Conservation (phyloP, 345 rosid genomes). For the Populus euphratica region DNA sequence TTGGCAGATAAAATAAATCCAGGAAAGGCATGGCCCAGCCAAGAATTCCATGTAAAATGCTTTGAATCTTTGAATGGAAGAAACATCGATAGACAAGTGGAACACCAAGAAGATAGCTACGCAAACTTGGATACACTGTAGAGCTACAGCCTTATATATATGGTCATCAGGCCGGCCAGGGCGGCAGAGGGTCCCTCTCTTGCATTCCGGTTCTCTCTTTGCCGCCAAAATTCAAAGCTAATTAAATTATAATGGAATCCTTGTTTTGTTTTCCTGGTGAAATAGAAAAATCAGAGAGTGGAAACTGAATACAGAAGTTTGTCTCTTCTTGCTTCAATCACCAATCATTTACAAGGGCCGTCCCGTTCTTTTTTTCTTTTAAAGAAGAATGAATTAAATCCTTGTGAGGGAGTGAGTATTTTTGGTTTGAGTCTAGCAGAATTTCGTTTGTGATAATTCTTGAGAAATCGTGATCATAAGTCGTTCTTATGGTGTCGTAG, state of each 20-base stretch:
- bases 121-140: not conserved
- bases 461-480: too few species aligned
- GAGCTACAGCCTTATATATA: not conserved
- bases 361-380: not conserved
- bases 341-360: constrained; percentile 1
- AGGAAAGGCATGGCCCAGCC: not conserved
- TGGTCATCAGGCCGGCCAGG: constrained; percentile 26
- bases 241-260: not conserved
- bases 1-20: too few species aligned
- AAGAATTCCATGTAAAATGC: not conserved
- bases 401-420: too few species aligned
- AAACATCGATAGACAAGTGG: constrained; percentile 13
- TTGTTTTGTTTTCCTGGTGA: not conserved
- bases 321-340: not conserved
- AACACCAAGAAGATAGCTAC: constrained; percentile 6
- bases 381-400: too few species aligned
- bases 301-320: not conserved
- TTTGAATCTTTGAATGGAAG: not conserved
- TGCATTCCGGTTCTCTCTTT: not conserved
- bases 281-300: too few species aligned
- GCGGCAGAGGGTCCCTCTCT: constrained; percentile 21
- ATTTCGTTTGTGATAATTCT: too few species aligned
- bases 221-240: constrained; percentile 12
- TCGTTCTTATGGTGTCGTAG: too few species aligned
- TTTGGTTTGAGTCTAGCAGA: too few species aligned